A percentile compares a stretch with the other conserved stretches of the same genome.
Conservation (phyloP, 2,329 filamentous ascomycete species). For the Trichothecium sympodiale region DNA sequence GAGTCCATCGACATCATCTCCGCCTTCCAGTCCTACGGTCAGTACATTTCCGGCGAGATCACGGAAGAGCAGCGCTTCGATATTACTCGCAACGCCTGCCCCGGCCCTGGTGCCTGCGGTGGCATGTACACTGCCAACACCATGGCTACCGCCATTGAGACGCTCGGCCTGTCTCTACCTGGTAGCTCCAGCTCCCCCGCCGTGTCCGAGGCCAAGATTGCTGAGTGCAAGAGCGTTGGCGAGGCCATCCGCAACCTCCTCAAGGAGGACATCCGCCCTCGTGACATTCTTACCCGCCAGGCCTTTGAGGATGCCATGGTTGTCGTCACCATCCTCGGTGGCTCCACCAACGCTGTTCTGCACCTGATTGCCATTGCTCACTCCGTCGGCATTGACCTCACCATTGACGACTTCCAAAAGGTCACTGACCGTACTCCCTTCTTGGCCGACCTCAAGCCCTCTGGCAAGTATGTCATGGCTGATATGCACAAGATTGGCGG, state of each 20-base stretch:
- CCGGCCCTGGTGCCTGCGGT: constrained; percentile 55
- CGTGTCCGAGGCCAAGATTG: constrained; percentile 57
- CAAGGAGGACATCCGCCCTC: constrained; percentile 64
- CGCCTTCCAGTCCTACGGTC: constrained; percentile 94
- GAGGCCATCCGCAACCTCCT: constrained; percentile 64
- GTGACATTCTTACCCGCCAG: constrained; percentile 67
- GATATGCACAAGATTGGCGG: constrained; percentile 79
- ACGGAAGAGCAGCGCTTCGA: constrained; percentile 86
- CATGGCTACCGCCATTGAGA: constrained; percentile 88
- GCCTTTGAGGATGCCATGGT: constrained; percentile 83
- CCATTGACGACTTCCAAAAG: constrained; percentile 76
- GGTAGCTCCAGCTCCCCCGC: constrained; percentile 73
- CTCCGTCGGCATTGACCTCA: constrained; percentile 69
- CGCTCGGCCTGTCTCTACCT: constrained; percentile 78
- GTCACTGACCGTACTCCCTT: constrained; percentile 71
- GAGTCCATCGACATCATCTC: constrained; percentile 86
- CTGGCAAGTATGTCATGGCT: constrained; percentile 79
- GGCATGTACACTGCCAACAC: constrained; percentile 94
- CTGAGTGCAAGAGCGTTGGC: constrained; percentile 63
- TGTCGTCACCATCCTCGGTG: constrained; percentile 70
- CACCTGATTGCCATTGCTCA: constrained; percentile 79
- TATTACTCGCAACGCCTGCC: constrained; percentile 83
- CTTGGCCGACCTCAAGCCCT: constrained; percentile 74
- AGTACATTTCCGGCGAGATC: constrained; percentile 87
- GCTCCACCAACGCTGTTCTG: constrained; percentile 77